Percentiles rank a stretch among this genome's conserved stretches.
These are phyloP conservation scores for Ophiostoma himal-ulmi DNA, from an alignment of 2,329 filamentous ascomycete species.

Conservation along the genomic window DNA sequence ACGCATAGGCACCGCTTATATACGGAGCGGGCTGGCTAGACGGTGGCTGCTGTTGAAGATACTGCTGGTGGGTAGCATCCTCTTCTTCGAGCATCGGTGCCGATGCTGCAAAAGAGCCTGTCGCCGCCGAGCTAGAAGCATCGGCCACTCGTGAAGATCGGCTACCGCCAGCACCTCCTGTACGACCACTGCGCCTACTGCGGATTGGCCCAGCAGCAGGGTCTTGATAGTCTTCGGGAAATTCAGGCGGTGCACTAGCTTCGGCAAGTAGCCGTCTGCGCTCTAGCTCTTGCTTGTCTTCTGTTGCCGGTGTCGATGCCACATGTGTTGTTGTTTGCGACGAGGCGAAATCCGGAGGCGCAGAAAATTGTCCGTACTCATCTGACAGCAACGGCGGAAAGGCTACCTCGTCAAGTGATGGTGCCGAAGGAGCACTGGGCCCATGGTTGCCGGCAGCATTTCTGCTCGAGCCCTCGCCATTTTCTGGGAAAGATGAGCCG, in stretches of 20 bases:
- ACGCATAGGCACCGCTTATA: not conserved
- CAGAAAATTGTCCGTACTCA: not conserved
- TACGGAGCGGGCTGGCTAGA: not conserved
- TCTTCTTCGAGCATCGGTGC: constrained; percentile 55
- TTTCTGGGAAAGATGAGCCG: not conserved
- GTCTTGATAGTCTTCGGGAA: constrained; percentile 48
- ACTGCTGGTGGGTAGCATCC: constrained; percentile 31
- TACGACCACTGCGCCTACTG: not conserved
- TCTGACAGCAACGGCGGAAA: not conserved
- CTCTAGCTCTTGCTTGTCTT: constrained; percentile 79
- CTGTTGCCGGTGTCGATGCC: constrained; percentile 36
- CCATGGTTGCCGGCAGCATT: constrained; percentile 29
- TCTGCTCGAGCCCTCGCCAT: not conserved
- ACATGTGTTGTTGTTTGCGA: not conserved
- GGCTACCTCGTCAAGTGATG: constrained; percentile 41
- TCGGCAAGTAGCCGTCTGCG: constrained; percentile 57
- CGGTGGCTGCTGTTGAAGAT: not conserved
- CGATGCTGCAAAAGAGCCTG: constrained; percentile 37
- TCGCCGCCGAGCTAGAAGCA: not conserved
- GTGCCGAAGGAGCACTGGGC: constrained; percentile 44
- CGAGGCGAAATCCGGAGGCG: constrained; percentile 6
- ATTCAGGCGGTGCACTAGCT: constrained; percentile 57
- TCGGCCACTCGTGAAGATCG: not conserved
- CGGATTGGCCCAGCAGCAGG: constrained; percentile 27
- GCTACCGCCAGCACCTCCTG: not conserved